phyloP scores from a whole-genome alignment of 495 filamentous ascomycete species.

The Chaetomium fimeti region DNA sequence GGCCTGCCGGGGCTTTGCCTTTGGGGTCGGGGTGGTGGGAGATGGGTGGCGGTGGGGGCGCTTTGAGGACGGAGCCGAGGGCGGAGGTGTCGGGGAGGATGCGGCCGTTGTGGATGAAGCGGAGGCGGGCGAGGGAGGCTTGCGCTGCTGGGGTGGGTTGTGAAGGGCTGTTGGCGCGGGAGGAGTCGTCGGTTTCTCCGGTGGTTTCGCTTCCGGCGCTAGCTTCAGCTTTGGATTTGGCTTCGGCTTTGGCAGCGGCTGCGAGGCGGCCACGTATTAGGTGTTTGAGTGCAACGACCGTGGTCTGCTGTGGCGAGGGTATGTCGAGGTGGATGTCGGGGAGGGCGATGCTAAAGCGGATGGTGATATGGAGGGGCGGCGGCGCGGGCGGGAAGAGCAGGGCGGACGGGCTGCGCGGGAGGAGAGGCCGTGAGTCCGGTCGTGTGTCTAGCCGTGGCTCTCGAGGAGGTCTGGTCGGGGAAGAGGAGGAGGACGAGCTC shows the following conservation, averaged over 20 bases:
- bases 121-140: slow-evolving; percentile 59
- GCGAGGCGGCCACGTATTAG: slow-evolving; percentile 74
- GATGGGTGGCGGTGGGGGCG: slow-evolving; percentile 54
- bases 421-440: slow-evolving; percentile 8
- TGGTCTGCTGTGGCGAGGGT: slow-evolving; percentile 61
- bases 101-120: slow-evolving; percentile 84
- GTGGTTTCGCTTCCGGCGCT: slow-evolving; percentile 42
- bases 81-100: slow-evolving; percentile 71
- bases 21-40: slow-evolving; percentile 36
- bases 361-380: slow-evolving; percentile 65
- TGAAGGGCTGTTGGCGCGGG: slow-evolving; percentile 44
- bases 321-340: slow-evolving; percentile 81
- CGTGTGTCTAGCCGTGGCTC: too few species aligned
- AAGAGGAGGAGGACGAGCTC: slow-evolving; percentile 26
- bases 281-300: slow-evolving; percentile 72
- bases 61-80: slow-evolving; percentile 62
- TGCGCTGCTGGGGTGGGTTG: slow-evolving; percentile 49
- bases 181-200: background rate
- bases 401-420: slow-evolving; percentile 16
- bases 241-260: slow-evolving; percentile 44
- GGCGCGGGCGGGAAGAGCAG: slow-evolving; percentile 25
- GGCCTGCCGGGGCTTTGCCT: slow-evolving; percentile 31
- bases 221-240: slow-evolving; percentile 43
- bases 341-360: slow-evolving; percentile 83
- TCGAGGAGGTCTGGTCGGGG: slow-evolving; percentile 20